Evolutionary conservation across 169 alveolate genomes (phyloP), one percentile per base, ranked within the genome.

Genomic region (Cryptosporidium sp.): DNA sequence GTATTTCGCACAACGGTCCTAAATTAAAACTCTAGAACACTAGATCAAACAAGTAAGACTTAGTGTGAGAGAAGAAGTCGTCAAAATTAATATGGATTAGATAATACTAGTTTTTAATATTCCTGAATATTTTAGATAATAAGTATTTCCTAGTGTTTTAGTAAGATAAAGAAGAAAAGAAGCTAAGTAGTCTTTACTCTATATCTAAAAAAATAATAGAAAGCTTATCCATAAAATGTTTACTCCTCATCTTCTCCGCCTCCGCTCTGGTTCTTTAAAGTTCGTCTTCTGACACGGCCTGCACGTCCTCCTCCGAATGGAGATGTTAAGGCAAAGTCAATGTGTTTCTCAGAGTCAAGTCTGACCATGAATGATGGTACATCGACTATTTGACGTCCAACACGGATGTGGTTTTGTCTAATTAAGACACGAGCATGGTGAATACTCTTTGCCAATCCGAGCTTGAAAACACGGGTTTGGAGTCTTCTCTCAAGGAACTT

Each of bases 401-500:
- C 99, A 84, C 99, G 93, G 85, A 98, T 97, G 96, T 98, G 99
- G 92, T 99, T 97, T 95, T 98, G 99, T 91, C 99, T 95, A 93
- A 98, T 98, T 91, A 98, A 93, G 45, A 97, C 98, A 80, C 99
- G 96, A 37, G 99, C 99, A 93, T 98, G 99, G 95, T 98, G 99
- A 85, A 98, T 97, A 70, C 99, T 96, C 86, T 96, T 96, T 85
- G 99, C 99, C 85, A 97, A 92, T 51, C 98, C 98, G 67, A 95
- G 94, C 95, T 97, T 97, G 97, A 97, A 97, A 58, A 98, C 99
- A 44, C 92, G 85, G 80, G 99, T 98, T 95, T 98, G 99, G 89
- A 98, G 96, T 92, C 99, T 96, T 89, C 99, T 97, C 94, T 98
- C 99, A 97, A 98, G 94, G 96, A 98, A 95, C 95, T 98, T 97